phyloP scores from a whole-genome alignment of 2,329 filamentous ascomycete genomes.

The Aspergillus sp. region DNA sequence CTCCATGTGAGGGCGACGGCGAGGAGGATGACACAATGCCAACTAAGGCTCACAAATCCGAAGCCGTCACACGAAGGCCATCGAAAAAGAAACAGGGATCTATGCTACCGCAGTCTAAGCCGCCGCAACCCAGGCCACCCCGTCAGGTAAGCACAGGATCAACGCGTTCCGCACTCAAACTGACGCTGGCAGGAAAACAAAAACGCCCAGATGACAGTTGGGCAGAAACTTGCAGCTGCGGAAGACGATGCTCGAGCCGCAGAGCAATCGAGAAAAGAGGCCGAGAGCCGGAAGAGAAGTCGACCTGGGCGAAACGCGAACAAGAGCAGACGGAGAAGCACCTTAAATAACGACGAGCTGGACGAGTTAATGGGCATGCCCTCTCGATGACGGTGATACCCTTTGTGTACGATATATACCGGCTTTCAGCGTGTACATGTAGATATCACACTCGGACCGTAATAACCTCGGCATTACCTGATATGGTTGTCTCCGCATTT shows the following conservation, averaged over 20 bases:
- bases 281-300: constrained; percentile 27
- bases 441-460: too few relatives aligned
- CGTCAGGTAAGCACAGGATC: constrained; percentile 18
- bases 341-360: constrained; percentile 36
- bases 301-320: constrained; percentile 19
- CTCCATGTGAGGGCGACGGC: constrained; percentile 15
- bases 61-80: constrained; percentile 20
- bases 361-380: constrained; percentile 30
- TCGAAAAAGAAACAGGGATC: constrained; percentile 19
- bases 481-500: constrained; percentile 6
- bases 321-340: constrained; percentile 32
- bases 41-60: constrained; percentile 24
- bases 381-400: constrained; percentile 4
- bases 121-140: constrained; percentile 17
- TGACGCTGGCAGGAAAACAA: constrained; percentile 10
- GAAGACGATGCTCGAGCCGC: constrained; percentile 35
- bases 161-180: not conserved
- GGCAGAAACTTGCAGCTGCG: constrained; percentile 35
- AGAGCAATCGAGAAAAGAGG: constrained; percentile 23
- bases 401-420: not conserved
- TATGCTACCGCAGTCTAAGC: too few relatives aligned
- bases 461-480: constrained; percentile 1
- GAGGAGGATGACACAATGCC: constrained; percentile 26
- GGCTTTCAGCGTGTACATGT: too few relatives aligned
- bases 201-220: constrained; percentile 23